phyloP scores from a whole-genome alignment of 179 eudicot genomes.

The Camellia oleifera region DNA sequence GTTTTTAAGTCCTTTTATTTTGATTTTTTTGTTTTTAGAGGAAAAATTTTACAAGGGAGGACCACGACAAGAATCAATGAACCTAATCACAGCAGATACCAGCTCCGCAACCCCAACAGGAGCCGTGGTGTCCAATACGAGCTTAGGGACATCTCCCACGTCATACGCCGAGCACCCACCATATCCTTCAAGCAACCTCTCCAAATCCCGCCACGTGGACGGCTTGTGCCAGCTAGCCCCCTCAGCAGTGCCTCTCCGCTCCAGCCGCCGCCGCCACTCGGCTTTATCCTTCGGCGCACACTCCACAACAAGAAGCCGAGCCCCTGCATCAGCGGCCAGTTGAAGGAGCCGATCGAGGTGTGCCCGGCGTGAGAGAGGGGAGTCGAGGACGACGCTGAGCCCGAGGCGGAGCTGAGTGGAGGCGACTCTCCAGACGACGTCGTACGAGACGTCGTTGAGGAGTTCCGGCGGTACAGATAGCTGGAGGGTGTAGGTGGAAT shows the following conservation, averaged over 20 bases:
- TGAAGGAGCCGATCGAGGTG: slow-evolving; percentile 28
- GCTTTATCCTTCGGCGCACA: slow-evolving; percentile 32
- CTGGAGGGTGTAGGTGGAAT: slow-evolving; percentile 36
- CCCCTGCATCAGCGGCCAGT: slow-evolving; percentile 20
- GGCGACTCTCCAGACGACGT: slow-evolving; percentile 28
- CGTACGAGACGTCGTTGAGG: slow-evolving; percentile 49
- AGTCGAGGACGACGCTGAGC: slow-evolving; percentile 31
- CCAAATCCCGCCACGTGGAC: slow-evolving; percentile 32
- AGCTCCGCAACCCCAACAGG: slow-evolving; percentile 21
- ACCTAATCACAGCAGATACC: slow-evolving; percentile 22
- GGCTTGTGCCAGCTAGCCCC: slow-evolving; percentile 40
- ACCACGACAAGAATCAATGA: slow-evolving; percentile 14
- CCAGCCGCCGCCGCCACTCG: slow-evolving; percentile 43
- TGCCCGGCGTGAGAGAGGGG: slow-evolving; percentile 37
- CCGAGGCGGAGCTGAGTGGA: slow-evolving; percentile 36
- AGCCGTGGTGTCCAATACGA: slow-evolving; percentile 39
- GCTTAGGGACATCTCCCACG: slow-evolving; percentile 29
- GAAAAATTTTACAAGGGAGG: too few species aligned
- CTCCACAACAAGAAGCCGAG: slow-evolving; percentile 33
- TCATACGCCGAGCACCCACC: slow-evolving; percentile 37
- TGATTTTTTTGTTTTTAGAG: too few species aligned
- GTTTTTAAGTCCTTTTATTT: too few species aligned
- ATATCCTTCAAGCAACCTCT: slow-evolving; percentile 30
- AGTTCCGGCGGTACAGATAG: slow-evolving; percentile 18
- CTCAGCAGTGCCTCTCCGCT: slow-evolving; percentile 20